Evolutionary conservation across 768 basidiomycete species (phyloP).

Genomic region (Termitomyces sp.): DNA sequence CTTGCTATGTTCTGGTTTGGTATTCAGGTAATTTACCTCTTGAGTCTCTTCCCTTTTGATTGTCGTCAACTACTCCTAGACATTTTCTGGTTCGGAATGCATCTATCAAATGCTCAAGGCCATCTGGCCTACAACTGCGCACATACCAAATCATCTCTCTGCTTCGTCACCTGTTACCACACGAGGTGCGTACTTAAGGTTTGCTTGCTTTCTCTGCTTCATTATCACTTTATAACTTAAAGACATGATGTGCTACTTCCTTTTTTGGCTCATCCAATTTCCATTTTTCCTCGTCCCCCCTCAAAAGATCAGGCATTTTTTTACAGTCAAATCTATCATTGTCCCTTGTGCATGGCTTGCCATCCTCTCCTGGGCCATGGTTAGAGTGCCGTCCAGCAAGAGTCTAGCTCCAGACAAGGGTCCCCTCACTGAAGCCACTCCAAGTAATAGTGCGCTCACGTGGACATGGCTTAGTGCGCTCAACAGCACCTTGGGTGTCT

Average conservation of each 20-base stretch:
- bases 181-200: slow-evolving; percentile 31
- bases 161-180: slow-evolving; percentile 57
- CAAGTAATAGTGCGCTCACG: slow-evolving; percentile 51
- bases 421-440: slow-evolving; percentile 9
- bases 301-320: slow-evolving; percentile 71
- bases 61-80: slow-evolving; percentile 22
- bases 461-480: slow-evolving; percentile 79
- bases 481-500: slow-evolving; percentile 74
- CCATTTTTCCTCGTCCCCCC: slow-evolving; percentile 75
- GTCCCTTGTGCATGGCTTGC: slow-evolving; percentile 64
- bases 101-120: slow-evolving; percentile 81
- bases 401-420: slow-evolving; percentile 55
- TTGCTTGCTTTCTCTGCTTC: neutral
- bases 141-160: slow-evolving; percentile 60
- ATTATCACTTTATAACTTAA: neutral
- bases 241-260: slow-evolving; percentile 72
- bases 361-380: slow-evolving; percentile 78
- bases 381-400: slow-evolving; percentile 55
- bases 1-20: slow-evolving; percentile 84
- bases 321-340: slow-evolving; percentile 61
- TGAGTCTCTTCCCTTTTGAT: neutral
- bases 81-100: slow-evolving; percentile 63
- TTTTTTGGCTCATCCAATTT: slow-evolving; percentile 76
- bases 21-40: slow-evolving; percentile 45
- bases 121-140: slow-evolving; percentile 71